These are phyloP conservation scores for Scheffersomyces coipomensis DNA, from an alignment of 805 yeast genomes.

Conservation along the genomic window DNA sequence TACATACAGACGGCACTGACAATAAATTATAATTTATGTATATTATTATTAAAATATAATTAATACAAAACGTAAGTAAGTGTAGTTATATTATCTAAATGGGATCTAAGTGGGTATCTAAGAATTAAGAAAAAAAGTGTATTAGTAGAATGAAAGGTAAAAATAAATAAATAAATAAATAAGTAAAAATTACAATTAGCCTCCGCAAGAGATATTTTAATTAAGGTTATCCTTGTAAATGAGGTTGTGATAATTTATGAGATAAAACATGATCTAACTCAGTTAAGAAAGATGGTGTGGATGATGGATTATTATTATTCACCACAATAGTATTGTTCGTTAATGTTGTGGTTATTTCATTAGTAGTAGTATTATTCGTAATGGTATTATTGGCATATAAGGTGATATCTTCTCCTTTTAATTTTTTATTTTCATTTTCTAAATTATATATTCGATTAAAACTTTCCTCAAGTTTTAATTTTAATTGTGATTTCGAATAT, in stretches of 20 bases:
- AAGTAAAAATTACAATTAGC: neutral
- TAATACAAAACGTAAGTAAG: no score
- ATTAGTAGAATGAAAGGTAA: neutral
- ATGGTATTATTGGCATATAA: neutral
- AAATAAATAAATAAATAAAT: neutral
- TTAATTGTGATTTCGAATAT: slow-evolving; percentile 33
- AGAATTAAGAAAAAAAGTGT: no score
- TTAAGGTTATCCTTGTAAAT: neutral
- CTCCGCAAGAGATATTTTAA: neutral
- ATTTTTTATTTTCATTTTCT: slow-evolving; percentile 24
- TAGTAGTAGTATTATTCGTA: neutral
- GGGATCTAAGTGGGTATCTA: no score
- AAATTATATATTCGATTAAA: slow-evolving; percentile 33
- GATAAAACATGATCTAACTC: neutral
- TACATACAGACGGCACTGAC: no score
- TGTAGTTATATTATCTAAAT: no score
- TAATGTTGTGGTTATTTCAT: no score
- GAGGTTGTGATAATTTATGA: neutral
- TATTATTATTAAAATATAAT: neutral
- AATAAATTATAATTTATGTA: neutral
- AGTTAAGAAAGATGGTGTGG: neutral
- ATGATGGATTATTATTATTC: neutral
- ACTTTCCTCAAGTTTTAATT: slow-evolving; percentile 36
- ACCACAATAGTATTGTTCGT: neutral
- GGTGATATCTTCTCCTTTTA: slow-evolving; percentile 9